phyloP scores from a whole-genome alignment of 164 flowering plant genomes.

The Umbilicus rupestris region DNA sequence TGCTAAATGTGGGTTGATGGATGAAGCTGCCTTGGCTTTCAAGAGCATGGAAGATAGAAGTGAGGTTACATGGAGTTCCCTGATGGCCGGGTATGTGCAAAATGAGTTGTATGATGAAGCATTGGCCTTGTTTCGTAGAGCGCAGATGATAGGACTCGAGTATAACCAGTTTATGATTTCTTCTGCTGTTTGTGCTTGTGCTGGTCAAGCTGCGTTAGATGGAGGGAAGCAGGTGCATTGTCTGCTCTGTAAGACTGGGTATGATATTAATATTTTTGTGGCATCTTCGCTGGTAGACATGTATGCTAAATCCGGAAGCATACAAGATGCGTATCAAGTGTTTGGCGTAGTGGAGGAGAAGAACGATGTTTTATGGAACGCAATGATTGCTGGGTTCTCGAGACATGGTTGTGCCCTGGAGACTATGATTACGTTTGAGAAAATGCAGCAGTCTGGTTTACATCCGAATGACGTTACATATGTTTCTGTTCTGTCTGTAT shows the following conservation, averaged over 20 bases:
- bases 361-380: conserved; percentile 59
- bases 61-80: conserved; percentile 82
- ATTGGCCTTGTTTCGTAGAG: conserved; percentile 34
- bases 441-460: conserved; percentile 66
- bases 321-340: conserved; percentile 48
- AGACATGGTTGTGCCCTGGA: conserved; percentile 51
- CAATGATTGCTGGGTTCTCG: conserved; percentile 81
- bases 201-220: conserved; percentile 54
- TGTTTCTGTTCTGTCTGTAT: conserved; percentile 62
- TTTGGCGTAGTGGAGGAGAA: conserved; percentile 34
- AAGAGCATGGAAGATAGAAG: conserved; percentile 46
- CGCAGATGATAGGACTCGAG: conserved; percentile 30
- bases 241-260: conserved; percentile 40
- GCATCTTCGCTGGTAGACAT: conserved; percentile 69
- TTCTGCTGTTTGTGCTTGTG: conserved; percentile 64
- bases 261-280: conserved; percentile 36
- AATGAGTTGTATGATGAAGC: conserved; percentile 74
- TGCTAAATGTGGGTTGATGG: conserved; percentile 48
- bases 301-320: conserved; percentile 75
- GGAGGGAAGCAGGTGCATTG: conserved; percentile 78
- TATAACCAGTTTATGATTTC: conserved; percentile 49
- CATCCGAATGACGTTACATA: conserved; percentile 63
- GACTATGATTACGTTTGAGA: conserved; percentile 66
- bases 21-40: conserved; percentile 48
- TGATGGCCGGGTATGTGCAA: conserved; percentile 73